A percentile compares a stretch with the other conserved stretches of the same genome.
phyloP scores from a whole-genome alignment of 139 green algal species.

The Limnomonas spitsbergensis region DNA sequence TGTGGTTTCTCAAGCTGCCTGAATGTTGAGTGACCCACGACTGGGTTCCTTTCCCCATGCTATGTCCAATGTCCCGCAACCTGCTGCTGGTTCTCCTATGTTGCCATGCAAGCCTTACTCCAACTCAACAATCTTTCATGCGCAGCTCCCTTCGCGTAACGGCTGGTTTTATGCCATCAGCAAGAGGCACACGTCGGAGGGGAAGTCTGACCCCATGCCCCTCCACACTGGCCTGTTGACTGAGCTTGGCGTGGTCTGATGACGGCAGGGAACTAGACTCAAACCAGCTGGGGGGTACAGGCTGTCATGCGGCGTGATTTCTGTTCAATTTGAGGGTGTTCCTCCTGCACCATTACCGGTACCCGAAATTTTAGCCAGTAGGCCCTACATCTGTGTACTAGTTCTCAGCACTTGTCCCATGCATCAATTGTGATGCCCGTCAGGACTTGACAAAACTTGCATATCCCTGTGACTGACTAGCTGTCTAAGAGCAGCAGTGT shows the following conservation, averaged over 20 bases:
- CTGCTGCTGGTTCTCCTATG: no score
- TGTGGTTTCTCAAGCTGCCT: not conserved
- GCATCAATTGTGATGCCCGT: no score
- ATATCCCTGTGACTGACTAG: no score
- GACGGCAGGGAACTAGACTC: not conserved
- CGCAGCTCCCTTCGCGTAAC: constrained; percentile 93
- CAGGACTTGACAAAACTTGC: no score
- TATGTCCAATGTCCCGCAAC: not conserved
- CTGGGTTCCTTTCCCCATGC: not conserved
- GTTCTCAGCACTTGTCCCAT: no score
- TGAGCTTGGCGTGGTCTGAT: constrained; percentile 74
- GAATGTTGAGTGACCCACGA: not conserved
- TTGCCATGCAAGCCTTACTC: not conserved
- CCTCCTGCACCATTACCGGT: no score
- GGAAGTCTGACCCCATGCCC: constrained; percentile 84
- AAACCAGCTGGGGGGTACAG: no score
- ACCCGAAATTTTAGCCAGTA: no score
- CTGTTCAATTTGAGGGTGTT: no score
- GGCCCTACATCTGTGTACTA: no score
- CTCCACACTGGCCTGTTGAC: constrained; percentile 80
- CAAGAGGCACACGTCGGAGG: constrained; percentile 46
- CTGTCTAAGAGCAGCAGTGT: no score
- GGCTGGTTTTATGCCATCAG: constrained; percentile 88
- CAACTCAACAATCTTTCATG: not conserved
- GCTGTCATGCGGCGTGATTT: no score